Evolutionary conservation across 208 protist species (phyloP), one percentile per base, ranked within the genome.

Genomic region (Angomonas ambiguus): DNA sequence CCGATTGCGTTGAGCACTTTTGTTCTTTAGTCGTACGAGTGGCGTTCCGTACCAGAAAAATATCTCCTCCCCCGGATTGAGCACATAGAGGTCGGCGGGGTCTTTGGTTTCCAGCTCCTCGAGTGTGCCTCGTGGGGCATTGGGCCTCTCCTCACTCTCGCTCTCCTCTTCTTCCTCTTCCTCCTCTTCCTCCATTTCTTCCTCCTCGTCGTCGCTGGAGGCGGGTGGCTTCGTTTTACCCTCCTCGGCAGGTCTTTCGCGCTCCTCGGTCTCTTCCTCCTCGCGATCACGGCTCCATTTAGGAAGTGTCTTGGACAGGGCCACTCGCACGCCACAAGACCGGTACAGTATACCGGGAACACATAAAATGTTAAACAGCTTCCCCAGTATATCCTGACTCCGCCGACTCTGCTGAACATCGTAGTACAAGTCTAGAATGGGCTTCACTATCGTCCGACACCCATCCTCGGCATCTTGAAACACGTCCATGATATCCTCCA

Each of bases 301-400:
- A 42, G 3, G 72, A 51, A 22, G 18, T 27, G 60, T 59, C 34
- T 35, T 62, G 62, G 45, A 57, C 51, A 51, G 51, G 42, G 65
- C 71, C 25, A 93, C 87, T 30, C 83, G 87, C 51, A 77, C 82
- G 0, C 83, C 85, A 55, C 85, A 93, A 56, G 68, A 69, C 33
- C 82, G 71, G 64, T 95, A 95, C 42, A 95, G 75, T 4, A 77
- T 66, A 10, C 87, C 87, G 2, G 90, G 90, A 8, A 92, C 82
- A 34, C 76, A 66, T 56, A 88, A 69, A 0, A 95, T 81, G 25
- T 67, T 83, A 60, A 86, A 84, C 38, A 93, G 71, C 67, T 92
- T 93, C 35, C 79, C 78, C 22, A 96, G 76, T 53, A 80, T 80
- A 25, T 91, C 85, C 48, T 85, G 75, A 45, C 67, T 87, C 55